These are phyloP conservation scores for Apodospora peruviana DNA, from an alignment of 495 filamentous ascomycete species.

Conservation along the genomic window DNA sequence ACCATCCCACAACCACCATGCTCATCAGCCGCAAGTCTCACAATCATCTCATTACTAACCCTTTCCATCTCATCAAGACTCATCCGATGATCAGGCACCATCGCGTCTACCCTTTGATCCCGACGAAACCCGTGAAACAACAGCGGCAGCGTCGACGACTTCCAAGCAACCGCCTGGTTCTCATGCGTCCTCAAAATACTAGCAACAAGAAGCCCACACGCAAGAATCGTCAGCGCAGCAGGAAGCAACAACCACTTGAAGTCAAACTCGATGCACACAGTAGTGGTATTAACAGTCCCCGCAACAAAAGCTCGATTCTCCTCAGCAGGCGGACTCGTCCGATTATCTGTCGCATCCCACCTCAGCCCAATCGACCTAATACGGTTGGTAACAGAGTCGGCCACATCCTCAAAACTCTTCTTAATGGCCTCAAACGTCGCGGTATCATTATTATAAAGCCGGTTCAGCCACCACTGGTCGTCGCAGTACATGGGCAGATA, in stretches of 20 bases:
- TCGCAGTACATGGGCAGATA: neutral
- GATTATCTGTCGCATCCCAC: neutral
- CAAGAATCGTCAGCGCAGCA: neutral
- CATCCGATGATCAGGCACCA: neutral
- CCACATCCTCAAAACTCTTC: neutral
- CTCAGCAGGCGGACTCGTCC: neutral
- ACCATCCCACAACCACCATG: neutral
- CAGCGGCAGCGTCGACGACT: constrained; percentile 7
- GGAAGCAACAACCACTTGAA: constrained; percentile 3
- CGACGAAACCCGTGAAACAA: constrained; percentile 2
- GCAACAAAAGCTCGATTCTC: neutral
- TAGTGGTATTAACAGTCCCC: neutral
- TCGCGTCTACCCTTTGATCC: neutral
- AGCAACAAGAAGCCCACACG: neutral
- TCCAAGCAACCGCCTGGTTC: neutral
- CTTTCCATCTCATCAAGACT: neutral
- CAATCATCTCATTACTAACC: neutral
- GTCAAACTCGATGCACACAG: constrained; percentile 1
- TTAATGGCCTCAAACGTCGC: neutral
- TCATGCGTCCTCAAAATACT: neutral
- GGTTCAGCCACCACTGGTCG: constrained; percentile 1
- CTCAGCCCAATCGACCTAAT: neutral
- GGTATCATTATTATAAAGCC: neutral
- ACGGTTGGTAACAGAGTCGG: neutral
- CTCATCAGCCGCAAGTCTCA: neutral